Percentiles rank a stretch among this genome's conserved stretches.
These are phyloP conservation scores for Phytophthora aleatoria DNA, from an alignment of 352 stramenopile genomes.

Conservation along the genomic window DNA sequence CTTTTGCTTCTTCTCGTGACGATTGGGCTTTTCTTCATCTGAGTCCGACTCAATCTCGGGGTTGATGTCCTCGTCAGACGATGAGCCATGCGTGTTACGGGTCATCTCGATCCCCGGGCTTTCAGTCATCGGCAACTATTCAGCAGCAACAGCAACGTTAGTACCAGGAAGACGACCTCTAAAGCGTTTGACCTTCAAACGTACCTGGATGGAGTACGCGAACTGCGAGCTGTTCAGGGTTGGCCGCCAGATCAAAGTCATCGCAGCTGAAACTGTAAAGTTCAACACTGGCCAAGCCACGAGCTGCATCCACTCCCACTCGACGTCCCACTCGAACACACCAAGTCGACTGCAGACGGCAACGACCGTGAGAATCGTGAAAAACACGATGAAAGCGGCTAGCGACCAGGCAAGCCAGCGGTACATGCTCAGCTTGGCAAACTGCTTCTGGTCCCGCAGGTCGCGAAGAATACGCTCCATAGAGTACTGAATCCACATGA, in stretches of 20 bases:
- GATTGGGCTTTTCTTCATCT: constrained; percentile 62
- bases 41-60: constrained; percentile 64
- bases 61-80: constrained; percentile 56
- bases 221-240: constrained; percentile 87
- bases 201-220: constrained; percentile 85
- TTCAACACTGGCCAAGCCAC: constrained; percentile 92
- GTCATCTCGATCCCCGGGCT: constrained; percentile 69
- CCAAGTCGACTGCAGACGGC: constrained; percentile 81
- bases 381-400: constrained; percentile 88
- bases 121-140: constrained; percentile 75
- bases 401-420: constrained; percentile 79
- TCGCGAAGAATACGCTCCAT: constrained; percentile 85
- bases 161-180: constrained; percentile 22
- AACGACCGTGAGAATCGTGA: constrained; percentile 84
- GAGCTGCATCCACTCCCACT: constrained; percentile 93
- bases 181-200: constrained; percentile 5
- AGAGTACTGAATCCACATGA: constrained; percentile 92
- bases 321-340: constrained; percentile 90
- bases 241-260: constrained; percentile 91
- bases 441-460: constrained; percentile 87
- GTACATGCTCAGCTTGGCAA: constrained; percentile 92
- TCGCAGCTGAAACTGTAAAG: constrained; percentile 88
- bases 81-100: constrained; percentile 53
- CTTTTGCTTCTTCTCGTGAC: constrained; percentile 48
- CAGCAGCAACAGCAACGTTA: constrained; percentile 20